Conservation (phyloP, 2,329 filamentous ascomycete species). For the Dendryphion nanum region DNA sequence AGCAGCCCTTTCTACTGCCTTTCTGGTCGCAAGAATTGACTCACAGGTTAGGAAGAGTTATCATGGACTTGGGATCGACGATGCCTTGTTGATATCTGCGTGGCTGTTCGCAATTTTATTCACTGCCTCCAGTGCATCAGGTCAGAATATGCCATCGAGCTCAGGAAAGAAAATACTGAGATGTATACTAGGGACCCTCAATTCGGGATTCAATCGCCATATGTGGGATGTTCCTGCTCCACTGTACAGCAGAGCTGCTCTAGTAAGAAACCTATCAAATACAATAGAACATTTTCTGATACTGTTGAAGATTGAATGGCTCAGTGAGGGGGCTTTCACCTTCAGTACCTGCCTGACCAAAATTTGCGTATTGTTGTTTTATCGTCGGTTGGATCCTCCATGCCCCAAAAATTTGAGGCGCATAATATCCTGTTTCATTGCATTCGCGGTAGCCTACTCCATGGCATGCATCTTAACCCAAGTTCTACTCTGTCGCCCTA, state of each 20-base stretch:
- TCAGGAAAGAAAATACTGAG: not conserved
- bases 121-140: conserved; percentile 7
- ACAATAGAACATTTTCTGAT: conserved; percentile 3
- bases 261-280: conserved; percentile 10
- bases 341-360: conserved; percentile 33
- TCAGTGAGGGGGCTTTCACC: conserved; percentile 34
- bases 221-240: conserved; percentile 33
- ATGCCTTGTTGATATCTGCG: conserved; percentile 17
- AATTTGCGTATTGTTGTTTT: conserved; percentile 40
- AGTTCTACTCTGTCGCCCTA: conserved; percentile 29
- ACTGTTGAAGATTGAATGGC: conserved; percentile 22
- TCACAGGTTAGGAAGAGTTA: conserved; percentile 24
- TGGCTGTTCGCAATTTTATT: conserved; percentile 15
- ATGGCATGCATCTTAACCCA: conserved; percentile 29
- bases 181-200: conserved; percentile 13
- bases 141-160: conserved; percentile 1
- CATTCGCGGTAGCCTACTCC: conserved; percentile 26
- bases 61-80: conserved; percentile 30
- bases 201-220: conserved; percentile 32
- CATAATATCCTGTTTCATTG: conserved; percentile 31
- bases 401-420: conserved; percentile 24
- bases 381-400: conserved; percentile 31
- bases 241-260: conserved; percentile 11
- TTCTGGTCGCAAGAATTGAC: conserved; percentile 24
- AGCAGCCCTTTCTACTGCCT: conserved; percentile 19